Evolutionary conservation across 306 rosid species (phyloP).

Genomic region (Citrullus colocynthis): DNA sequence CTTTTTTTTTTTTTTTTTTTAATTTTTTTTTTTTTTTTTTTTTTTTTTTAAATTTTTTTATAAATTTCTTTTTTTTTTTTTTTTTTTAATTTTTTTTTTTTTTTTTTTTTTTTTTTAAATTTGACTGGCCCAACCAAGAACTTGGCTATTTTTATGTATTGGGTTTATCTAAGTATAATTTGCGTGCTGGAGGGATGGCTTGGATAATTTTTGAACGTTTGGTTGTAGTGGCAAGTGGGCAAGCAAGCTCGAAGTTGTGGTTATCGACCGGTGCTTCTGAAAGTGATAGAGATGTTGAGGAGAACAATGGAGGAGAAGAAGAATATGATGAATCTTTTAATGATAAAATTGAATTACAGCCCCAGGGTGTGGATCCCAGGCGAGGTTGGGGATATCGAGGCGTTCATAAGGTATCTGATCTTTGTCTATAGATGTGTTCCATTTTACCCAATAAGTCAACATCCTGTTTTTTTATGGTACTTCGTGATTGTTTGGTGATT

Average conservation of each 20-base stretch:
- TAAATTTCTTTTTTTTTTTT: neutral
- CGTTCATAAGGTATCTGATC: constrained; percentile 72
- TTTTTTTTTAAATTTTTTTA: too few relatives aligned
- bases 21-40: too few relatives aligned
- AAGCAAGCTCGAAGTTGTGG: constrained; percentile 27
- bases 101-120: neutral
- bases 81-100: neutral
- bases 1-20: too few relatives aligned
- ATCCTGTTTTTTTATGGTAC: neutral
- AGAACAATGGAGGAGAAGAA: constrained; percentile 20
- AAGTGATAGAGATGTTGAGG: constrained; percentile 14
- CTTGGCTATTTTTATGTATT: neutral
- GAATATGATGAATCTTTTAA: constrained; percentile 39
- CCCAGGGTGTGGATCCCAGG: constrained; percentile 79
- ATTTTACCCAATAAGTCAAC: neutral
- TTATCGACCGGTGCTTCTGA: constrained; percentile 29
- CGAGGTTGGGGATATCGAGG: constrained; percentile 92
- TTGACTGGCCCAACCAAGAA: neutral
- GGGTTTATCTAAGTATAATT: neutral
- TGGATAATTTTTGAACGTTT: constrained; percentile 4
- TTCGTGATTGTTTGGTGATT: neutral
- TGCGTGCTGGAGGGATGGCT: constrained; percentile 1
- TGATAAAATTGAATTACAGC: constrained; percentile 23
- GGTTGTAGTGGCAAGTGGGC: constrained; percentile 23
- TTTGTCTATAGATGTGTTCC: neutral